Base-by-base conservation (phyloP, 2,329 filamentous ascomycete species). In the Apiospora malaysiana region DNA sequence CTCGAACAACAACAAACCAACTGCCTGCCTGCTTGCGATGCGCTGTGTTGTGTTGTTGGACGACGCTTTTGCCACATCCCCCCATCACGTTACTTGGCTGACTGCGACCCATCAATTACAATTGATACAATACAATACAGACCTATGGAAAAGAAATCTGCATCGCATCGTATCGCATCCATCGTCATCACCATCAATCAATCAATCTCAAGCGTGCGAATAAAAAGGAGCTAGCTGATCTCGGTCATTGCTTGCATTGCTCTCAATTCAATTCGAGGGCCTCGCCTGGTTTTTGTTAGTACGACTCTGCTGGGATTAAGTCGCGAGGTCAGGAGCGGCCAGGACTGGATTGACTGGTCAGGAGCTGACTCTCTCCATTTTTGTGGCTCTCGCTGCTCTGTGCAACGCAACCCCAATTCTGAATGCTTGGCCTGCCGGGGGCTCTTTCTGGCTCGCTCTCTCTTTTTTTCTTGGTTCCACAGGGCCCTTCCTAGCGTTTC, bases 391-490 rank as follows among this genome's bases (percentile, higher is more conserved):
- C 32, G 56, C 56, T 63, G 56, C 56, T 63, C 56, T 63, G 56
- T 63, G 56, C 56, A 63, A 63, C 56, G 56, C 56, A 63, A 63
- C 56, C 56, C 56, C 56, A 63, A 63, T 63, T 63, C 56, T 63
- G 56, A 40, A 63, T 37, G 56, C 56, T 63, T 63, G 56, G 56
- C 51, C 51, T 37, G 51, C 51, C 32, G 51, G 51, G 51, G 51
- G 51, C 56, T 63, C 56, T 63, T 40, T 63, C 56, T 59, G 51
- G 51, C 56, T 40, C 32, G 56, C 32, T 59, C 56, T 63, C 32
- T 63, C 37, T 59, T 37, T 37, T 63, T 63, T 63, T 40, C 16
- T 63, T 12, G 56, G 56, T 40, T 63, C 56, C 56, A 63, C 56
- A 63, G 56, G 56, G 56, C 56, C 27, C 27, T n/a, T 40, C 56